Conservation (phyloP, 2,329 filamentous ascomycete genomes). For the Trichoderma sp. region DNA sequence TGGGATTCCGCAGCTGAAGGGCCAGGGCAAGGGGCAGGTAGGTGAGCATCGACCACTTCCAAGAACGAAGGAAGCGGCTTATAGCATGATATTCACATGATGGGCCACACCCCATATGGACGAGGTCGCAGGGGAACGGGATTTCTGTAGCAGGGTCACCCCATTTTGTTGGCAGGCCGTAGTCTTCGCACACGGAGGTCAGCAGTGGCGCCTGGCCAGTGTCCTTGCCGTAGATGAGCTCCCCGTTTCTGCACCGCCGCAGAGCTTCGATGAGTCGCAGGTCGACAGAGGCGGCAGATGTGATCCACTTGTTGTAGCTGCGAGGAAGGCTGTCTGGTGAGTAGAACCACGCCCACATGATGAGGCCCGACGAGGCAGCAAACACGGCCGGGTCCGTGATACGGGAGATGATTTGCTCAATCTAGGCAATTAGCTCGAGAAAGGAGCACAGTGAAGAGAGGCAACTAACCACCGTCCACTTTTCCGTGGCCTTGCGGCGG, state of each 20-base stretch:
- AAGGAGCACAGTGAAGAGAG: slow-evolving; percentile 16
- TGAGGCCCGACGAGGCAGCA: slow-evolving; percentile 69
- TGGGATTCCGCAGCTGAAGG: slow-evolving; percentile 58
- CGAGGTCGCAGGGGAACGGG: slow-evolving; percentile 81
- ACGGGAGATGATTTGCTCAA: slow-evolving; percentile 42
- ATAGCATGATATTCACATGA: slow-evolving; percentile 76
- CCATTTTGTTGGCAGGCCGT: slow-evolving; percentile 68
- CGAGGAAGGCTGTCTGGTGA: slow-evolving; percentile 69
- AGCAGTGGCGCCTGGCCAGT: slow-evolving; percentile 71
- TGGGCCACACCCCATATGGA: slow-evolving; percentile 76
- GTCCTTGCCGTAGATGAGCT: slow-evolving; percentile 73
- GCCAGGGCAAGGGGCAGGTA: slow-evolving; percentile 76
- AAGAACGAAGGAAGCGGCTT: slow-evolving; percentile 68
- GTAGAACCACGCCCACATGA: slow-evolving; percentile 94
- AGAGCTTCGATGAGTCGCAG: slow-evolving; percentile 73
- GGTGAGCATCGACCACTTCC: slow-evolving; percentile 73
- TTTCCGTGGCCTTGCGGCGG: slow-evolving; percentile 49
- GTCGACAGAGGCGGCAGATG: slow-evolving; percentile 75
- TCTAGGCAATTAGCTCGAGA: slow-evolving; percentile 33
- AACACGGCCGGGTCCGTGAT: slow-evolving; percentile 71
- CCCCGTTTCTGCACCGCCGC: slow-evolving; percentile 64
- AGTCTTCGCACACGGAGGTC: slow-evolving; percentile 72
- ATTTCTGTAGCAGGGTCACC: slow-evolving; percentile 71
- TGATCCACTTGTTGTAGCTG: slow-evolving; percentile 82
- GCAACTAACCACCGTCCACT: slow-evolving; percentile 52